Evolutionary conservation across 2,329 filamentous ascomycete genomes (phyloP).

Genomic region (Metarhizium rileyi): DNA sequence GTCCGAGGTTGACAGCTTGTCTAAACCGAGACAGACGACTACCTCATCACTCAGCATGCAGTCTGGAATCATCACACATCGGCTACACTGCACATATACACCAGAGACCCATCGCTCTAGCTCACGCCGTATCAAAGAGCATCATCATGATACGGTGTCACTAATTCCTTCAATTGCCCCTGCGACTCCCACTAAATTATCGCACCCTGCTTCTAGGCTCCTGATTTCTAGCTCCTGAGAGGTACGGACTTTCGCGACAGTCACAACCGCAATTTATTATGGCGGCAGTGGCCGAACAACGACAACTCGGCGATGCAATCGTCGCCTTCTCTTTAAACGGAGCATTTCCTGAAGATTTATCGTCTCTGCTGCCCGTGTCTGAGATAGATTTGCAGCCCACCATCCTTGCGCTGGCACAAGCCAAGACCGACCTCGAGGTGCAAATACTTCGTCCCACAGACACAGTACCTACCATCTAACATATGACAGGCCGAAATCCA

Average conservation of each 20-base stretch:
- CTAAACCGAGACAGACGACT: no score
- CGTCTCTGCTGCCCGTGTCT: constrained; percentile 27
- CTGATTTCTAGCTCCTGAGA: not conserved
- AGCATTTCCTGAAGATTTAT: constrained; percentile 30
- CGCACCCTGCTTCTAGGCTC: not conserved
- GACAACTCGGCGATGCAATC: constrained; percentile 29
- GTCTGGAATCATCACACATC: not conserved
- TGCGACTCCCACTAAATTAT: not conserved
- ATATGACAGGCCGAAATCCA: constrained; percentile 51
- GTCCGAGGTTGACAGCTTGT: not conserved
- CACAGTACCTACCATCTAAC: not conserved
- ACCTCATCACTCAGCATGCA: no score
- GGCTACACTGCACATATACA: not conserved
- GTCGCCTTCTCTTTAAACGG: constrained; percentile 30
- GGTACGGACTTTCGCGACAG: not conserved
- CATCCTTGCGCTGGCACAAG: constrained; percentile 26
- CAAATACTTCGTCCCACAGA: not conserved
- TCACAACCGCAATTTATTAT: constrained; percentile 12
- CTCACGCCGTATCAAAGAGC: not conserved
- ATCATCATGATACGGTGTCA: not conserved
- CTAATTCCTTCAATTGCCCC: not conserved
- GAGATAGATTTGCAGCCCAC: constrained; percentile 28
- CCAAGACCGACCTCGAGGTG: constrained; percentile 31
- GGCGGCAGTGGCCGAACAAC: constrained; percentile 19
- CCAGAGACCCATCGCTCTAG: not conserved